Base-by-base conservation (phyloP, 192 early-diverging fungal species). In the Martensiomyces pterosporus region DNA sequence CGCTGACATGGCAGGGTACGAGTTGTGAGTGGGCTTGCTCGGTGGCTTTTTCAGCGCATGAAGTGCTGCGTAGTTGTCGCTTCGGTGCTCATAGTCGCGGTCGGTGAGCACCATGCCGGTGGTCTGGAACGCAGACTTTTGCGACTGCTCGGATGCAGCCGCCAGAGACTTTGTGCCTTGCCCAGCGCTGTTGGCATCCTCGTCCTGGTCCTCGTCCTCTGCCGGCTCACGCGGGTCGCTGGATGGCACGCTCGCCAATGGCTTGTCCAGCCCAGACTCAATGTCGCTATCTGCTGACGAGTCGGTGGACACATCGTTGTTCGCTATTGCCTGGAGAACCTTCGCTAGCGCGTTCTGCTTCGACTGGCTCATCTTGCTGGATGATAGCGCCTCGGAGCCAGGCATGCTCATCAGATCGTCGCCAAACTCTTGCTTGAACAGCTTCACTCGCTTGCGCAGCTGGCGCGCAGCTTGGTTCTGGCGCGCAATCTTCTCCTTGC, bases 341-440 rank as follows among this genome's bases (percentile, higher is more conserved):
- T 8, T 5, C 12, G 29, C 5, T 32, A 32, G 5, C 29, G 29
- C 29, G 6, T n/a, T n/a, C n/a, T n/a, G n/a, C n/a, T n/a, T n/a
- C n/a, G n/a, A n/a, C n/a, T n/a, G n/a, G n/a, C n/a, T n/a, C n/a
- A n/a, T n/a, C n/a, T n/a, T n/a, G n/a, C n/a, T n/a, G n/a, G n/a
- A n/a, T n/a, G n/a, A n/a, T n/a, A n/a, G n/a, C n/a, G n/a, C n/a
- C n/a, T n/a, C n/a, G n/a, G n/a, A n/a, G 0, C 60, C 60, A 3
- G 60, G 52, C 52, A 63, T 32, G 29, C 29, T 5, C 29, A 12
- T 32, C 44, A 72, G 35, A 18, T 72, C 49, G 0, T 45, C 19
- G 26, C 68, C 62, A 35, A 53, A 72, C 47, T 60, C 45, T 39
- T 44, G 68, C 54, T 64, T 72, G 41, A 57, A 72, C 44, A 43